Evolutionary conservation across 108 stramenopile species (phyloP).

Genomic region (Nitzschia inconspicua): DNA sequence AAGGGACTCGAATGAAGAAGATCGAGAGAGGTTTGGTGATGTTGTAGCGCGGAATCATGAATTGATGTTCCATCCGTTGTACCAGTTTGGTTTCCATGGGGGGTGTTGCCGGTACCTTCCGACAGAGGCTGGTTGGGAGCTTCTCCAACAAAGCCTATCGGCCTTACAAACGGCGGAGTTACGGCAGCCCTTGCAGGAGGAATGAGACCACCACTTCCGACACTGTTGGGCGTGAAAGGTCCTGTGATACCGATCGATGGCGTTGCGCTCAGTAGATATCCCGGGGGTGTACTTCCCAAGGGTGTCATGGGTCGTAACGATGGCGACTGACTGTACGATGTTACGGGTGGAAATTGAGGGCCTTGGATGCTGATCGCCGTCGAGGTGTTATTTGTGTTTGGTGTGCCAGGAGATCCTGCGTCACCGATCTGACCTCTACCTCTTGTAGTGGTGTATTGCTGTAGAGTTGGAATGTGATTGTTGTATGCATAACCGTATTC

Average conservation of each 20-base stretch:
- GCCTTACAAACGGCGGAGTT: slow-evolving; percentile 45
- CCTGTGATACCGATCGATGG: slow-evolving; percentile 3
- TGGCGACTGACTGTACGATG: too few relatives aligned
- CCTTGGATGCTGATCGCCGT: too few relatives aligned
- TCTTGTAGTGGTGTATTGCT: not conserved
- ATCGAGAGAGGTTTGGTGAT: slow-evolving; percentile 45
- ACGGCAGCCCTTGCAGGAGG: slow-evolving; percentile 27
- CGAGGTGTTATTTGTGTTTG: too few relatives aligned
- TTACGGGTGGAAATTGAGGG: too few relatives aligned
- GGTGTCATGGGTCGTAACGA: not conserved
- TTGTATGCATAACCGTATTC: slow-evolving; percentile 62
- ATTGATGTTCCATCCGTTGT: not conserved
- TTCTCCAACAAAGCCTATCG: slow-evolving; percentile 35
- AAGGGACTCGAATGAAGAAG: slow-evolving; percentile 53
- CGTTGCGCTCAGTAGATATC: slow-evolving; percentile 21
- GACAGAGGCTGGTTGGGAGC: slow-evolving; percentile 14
- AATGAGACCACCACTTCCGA: slow-evolving; percentile 2
- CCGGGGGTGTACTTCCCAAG: slow-evolving; percentile 25
- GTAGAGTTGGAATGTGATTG: slow-evolving; percentile 17
- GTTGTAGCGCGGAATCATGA: not conserved
- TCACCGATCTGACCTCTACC: too few relatives aligned
- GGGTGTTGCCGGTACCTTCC: not conserved
- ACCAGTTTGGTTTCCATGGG: not conserved
- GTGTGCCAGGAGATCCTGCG: not conserved
- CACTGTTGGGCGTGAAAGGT: not conserved